Conservation (phyloP, 2,329 filamentous ascomycete species). For the Colletotrichum karsti region DNA sequence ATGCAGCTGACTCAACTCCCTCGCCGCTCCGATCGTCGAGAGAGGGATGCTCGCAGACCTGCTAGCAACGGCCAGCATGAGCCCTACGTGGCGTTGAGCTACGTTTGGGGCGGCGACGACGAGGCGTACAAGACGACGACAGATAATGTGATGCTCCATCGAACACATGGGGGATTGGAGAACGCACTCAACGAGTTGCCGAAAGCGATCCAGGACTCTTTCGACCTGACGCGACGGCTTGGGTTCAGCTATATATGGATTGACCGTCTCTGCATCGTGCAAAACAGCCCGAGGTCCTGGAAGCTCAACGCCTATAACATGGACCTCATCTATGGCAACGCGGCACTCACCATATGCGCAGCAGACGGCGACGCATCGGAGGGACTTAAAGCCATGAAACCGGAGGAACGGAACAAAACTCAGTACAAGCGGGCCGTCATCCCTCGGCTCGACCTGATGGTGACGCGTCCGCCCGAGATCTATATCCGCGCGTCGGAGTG, state of each 20-base stretch:
- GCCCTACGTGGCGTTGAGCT: constrained; percentile 53
- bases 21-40: neutral
- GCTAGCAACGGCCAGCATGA: constrained; percentile 37
- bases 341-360: constrained; percentile 52
- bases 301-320: constrained; percentile 46
- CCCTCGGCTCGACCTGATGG: constrained; percentile 43
- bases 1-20: constrained; percentile 9
- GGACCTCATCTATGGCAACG: constrained; percentile 53
- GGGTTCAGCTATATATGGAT: constrained; percentile 29
- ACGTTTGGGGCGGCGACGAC: constrained; percentile 45
- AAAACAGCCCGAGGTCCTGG: constrained; percentile 33
- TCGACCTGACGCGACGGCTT: constrained; percentile 43
- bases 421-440: constrained; percentile 44
- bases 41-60: neutral
- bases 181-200: neutral
- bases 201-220: constrained; percentile 48
- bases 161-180: neutral
- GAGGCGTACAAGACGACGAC: constrained; percentile 3
- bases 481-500: constrained; percentile 43
- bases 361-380: constrained; percentile 34
- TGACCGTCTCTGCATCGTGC: constrained; percentile 30
- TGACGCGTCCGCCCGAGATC: constrained; percentile 28
- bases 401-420: constrained; percentile 24
- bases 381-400: constrained; percentile 33
- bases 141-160: constrained; percentile 1